Conservation (phyloP, 805 yeast genomes). For the Ogataea thermomethanolica region DNA sequence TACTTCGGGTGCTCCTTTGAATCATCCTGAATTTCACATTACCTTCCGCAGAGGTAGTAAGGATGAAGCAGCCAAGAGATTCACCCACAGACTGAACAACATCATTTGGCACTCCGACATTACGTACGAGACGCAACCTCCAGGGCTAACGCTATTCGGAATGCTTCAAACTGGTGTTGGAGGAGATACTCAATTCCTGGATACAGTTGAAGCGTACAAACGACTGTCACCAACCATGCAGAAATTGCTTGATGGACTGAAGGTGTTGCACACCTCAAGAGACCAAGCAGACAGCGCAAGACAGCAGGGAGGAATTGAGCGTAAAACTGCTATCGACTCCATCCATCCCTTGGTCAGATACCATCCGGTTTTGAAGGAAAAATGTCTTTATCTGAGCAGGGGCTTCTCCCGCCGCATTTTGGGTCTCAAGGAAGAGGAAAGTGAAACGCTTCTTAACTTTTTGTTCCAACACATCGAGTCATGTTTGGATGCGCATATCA, state of each 20-base stretch:
- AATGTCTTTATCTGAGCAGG: slow-evolving; percentile 53
- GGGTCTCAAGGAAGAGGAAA: slow-evolving; percentile 71
- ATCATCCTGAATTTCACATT: slow-evolving; percentile 57
- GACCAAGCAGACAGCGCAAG: slow-evolving; percentile 64
- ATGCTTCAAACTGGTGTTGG: slow-evolving; percentile 55
- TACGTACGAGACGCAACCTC: slow-evolving; percentile 69
- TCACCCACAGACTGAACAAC: slow-evolving; percentile 36
- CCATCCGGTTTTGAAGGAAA: slow-evolving; percentile 69
- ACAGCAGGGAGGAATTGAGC: slow-evolving; percentile 55
- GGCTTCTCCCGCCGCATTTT: slow-evolving; percentile 64
- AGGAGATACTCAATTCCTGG: slow-evolving; percentile 81
- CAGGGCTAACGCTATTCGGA: slow-evolving; percentile 65
- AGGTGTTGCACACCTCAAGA: slow-evolving; percentile 65
- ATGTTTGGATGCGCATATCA: slow-evolving; percentile 58
- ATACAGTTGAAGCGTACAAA: slow-evolving; percentile 65
- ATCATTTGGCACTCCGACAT: slow-evolving; percentile 71
- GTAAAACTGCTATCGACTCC: slow-evolving; percentile 60
- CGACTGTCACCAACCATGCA: slow-evolving; percentile 65
- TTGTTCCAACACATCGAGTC: slow-evolving; percentile 50
- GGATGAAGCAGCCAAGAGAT: slow-evolving; percentile 36
- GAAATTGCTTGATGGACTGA: slow-evolving; percentile 54
- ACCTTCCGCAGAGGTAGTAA: slow-evolving; percentile 50
- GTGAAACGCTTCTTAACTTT: slow-evolving; percentile 55
- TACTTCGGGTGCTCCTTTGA: slow-evolving; percentile 65
- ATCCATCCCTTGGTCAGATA: slow-evolving; percentile 69